These are phyloP conservation scores for Sordariomycetes sp. DNA, from an alignment of 2,329 filamentous ascomycete genomes.

Conservation along the genomic window DNA sequence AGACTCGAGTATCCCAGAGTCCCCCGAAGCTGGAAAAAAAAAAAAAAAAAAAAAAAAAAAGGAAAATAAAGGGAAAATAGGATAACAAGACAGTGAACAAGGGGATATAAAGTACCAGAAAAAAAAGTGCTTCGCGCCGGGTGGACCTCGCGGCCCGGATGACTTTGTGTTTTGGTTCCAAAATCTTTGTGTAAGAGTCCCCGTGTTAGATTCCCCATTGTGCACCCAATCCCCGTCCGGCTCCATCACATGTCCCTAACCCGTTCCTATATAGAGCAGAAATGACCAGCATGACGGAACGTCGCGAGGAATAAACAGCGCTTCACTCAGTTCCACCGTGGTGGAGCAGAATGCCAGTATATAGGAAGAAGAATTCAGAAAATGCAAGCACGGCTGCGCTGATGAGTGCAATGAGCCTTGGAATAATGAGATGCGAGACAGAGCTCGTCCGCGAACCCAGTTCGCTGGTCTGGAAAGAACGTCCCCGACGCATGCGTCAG, in stretches of 20 bases:
- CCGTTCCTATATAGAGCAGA: neutral
- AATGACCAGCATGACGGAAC: too few relatives aligned
- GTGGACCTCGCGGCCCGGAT: slow-evolving; percentile 4
- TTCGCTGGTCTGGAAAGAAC: neutral
- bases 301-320: neutral
- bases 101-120: neutral
- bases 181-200: slow-evolving; percentile 1
- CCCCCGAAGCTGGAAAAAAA: neutral
- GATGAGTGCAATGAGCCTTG: neutral
- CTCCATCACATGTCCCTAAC: neutral
- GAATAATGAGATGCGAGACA: neutral
- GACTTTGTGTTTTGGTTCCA: neutral
- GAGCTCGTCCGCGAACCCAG: neutral
- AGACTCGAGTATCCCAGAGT: neutral
- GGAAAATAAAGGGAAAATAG: neutral
- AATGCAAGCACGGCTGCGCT: neutral
- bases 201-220: slow-evolving; percentile 1
- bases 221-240: neutral
- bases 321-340: neutral
- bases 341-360: neutral
- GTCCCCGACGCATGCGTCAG: neutral
- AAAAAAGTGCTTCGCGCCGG: neutral
- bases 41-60: neutral
- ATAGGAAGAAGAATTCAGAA: neutral
- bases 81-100: neutral